Base-by-base conservation (phyloP, 164 flowering plant species). In the Umbellularia californica region DNA sequence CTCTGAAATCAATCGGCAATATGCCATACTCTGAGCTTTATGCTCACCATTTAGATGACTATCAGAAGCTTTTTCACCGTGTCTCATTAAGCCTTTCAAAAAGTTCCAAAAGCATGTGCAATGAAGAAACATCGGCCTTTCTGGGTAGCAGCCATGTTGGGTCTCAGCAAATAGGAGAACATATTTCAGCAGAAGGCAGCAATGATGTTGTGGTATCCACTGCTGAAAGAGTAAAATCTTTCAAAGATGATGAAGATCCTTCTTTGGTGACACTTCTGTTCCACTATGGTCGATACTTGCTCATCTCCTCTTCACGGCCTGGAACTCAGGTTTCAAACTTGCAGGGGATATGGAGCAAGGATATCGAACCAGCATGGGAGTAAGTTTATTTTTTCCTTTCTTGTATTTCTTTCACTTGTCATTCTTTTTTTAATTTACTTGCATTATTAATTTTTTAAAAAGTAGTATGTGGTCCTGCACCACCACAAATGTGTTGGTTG, bases 291-390 rank as follows among this genome's bases (percentile, higher is more conserved):
- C 85, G 99, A 5, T 95, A 95, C 83, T 84, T 95, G 82, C 90
- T 95, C 47, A 93, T 95, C 71, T 87, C 98, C 78, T 89, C 89
- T 82, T 93, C 99, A 52, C 85, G 98, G 68, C 95, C 96, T 76
- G 97, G 97, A 85, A 90, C 95, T 68, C 97, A 95, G 82, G 86
- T 80, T 70, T 84, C 99, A 72, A 93, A 93, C 82, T 84, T 93
- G 58, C 99, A 95, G 79, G 99, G 99, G 23, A 90, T 95, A 75
- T 95, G 99, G 98, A 95, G 85, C 82, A 85, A 90, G 78, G 87
- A 93, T 69, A 69, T 89, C 58, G 87, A 85, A 73, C 99, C 99
- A 58, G 77, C 93, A 78, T 95, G 99, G 99, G 98, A 95, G 98
- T 94, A 90, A 71, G 97, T 82, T 77, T 69, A 70, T 23, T 24